Percentiles rank a stretch among this genome's conserved stretches.
Evolutionary conservation across 345 rosid genomes (phyloP).

Genomic region (Salix arbutifolia): DNA sequence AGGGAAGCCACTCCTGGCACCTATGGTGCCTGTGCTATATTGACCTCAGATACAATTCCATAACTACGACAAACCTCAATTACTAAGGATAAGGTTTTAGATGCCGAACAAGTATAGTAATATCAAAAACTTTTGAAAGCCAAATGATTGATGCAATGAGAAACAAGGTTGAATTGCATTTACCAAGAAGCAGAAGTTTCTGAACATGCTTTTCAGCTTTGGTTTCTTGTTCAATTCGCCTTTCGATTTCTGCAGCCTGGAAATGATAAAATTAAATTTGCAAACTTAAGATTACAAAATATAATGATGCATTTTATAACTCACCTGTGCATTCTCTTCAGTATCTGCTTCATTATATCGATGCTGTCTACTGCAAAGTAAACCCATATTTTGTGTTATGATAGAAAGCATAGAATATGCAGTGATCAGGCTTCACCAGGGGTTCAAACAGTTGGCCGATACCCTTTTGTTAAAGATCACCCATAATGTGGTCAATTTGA

Average conservation of each 20-base stretch:
- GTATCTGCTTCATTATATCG: conserved; percentile 57
- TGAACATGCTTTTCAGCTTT: conserved; percentile 93
- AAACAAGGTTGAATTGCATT: conserved; percentile 7
- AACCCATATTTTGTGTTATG: conserved; percentile 56
- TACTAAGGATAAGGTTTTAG: neutral
- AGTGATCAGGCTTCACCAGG: conserved; percentile 27
- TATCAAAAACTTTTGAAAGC: neutral
- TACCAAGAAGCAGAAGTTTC: conserved; percentile 91
- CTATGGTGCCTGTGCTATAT: neutral
- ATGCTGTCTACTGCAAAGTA: conserved; percentile 75
- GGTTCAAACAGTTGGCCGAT: conserved; percentile 16
- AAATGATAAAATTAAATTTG: conserved; percentile 13
- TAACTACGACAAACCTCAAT: neutral
- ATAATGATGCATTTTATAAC: conserved; percentile 3
- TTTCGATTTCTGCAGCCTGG: conserved; percentile 88
- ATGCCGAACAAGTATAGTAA: neutral
- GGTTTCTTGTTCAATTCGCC: conserved; percentile 91
- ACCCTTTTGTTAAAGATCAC: conserved; percentile 16
- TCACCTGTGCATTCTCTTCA: conserved; percentile 83
- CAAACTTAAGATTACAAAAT: neutral
- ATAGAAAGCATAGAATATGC: conserved; percentile 44
- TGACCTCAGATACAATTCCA: conserved; percentile 2
- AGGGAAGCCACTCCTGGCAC: conserved; percentile 6
- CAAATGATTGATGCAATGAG: neutral
- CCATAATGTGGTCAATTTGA: conserved; percentile 18